Base-by-base conservation (phyloP, 2,329 filamentous ascomycete genomes). In the Alternaria conjuncta region DNA sequence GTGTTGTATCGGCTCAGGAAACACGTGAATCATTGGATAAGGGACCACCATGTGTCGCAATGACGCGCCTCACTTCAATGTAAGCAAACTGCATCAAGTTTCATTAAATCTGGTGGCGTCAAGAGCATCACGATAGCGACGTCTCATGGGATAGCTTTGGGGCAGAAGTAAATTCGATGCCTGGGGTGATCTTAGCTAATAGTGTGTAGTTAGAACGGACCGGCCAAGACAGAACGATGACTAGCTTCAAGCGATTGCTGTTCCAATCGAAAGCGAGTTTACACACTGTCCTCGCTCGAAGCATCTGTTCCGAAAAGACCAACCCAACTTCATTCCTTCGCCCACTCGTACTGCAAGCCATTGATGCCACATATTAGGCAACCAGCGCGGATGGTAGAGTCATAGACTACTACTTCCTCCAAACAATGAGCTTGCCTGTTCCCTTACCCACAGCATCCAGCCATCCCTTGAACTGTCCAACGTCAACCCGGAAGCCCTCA, bases 361-460 rank as follows among this genome's bases (percentile, higher is more conserved):
- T 5, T 41, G 36, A 0, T 0, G n/a, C 13, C 30, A 41, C 20
- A 15, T 3, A 1, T 4, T 41, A 10, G 28, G 32, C 28, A 15
- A 36, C 20, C 20, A 6, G 20, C 13, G 8, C 49, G 28, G 20
- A 23, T 23, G 23, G 20, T 36, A 23, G 36, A 21, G 9, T 25
- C 5, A 5, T 20, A 53, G 49, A 23, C 30, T 21, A 23, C 13
- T 32, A 61, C 51, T 69, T 61, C 54, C 46, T 64, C 69, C 69
- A 88, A 78, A 74, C 41, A 13, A 75, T 62, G 9, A 74, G 43
- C 64, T 75, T 73, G 5, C 70, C 74, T 41, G 50, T 7, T 1
- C 74, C 74, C 61, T n/a, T 62, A 2, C 66, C 73, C 41, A 74
- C 69, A 15, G 70, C 72, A 30, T 69, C 69, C 57, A 73, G 32